A percentile compares a stretch with the other conserved stretches of the same genome.
phyloP scores from a whole-genome alignment of 2,329 filamentous ascomycete genomes.

The Aspergillus transmontanensis region DNA sequence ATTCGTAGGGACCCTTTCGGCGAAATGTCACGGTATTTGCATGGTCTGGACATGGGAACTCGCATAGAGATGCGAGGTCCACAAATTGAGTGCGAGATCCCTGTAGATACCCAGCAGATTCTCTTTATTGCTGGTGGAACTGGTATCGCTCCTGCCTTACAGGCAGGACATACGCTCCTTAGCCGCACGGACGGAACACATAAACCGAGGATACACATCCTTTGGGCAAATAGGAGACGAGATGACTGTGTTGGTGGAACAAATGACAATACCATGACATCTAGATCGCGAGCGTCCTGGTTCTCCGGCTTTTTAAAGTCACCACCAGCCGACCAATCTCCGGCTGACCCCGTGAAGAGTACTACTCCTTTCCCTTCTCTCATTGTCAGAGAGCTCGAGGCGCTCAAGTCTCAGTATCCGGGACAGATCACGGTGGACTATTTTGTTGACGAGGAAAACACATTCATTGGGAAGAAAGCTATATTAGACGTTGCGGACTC shows the following conservation, averaged over 20 bases:
- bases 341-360: background rate
- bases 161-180: conserved; percentile 67
- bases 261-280: conserved; percentile 48
- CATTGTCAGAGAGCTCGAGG: conserved; percentile 65
- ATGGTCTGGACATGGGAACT: conserved; percentile 63
- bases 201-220: conserved; percentile 63
- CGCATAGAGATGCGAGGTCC: conserved; percentile 78
- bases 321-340: background rate
- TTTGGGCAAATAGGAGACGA: conserved; percentile 77
- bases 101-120: conserved; percentile 59
- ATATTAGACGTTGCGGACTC: conserved; percentile 46
- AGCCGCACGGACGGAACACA: conserved; percentile 30
- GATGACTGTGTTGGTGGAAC: conserved; percentile 67
- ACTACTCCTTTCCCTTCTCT: conserved; percentile 19
- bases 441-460: conserved; percentile 79
- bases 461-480: conserved; percentile 60
- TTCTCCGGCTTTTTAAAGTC: conserved; percentile 32
- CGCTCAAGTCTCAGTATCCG: conserved; percentile 61
- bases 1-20: conserved; percentile 77
- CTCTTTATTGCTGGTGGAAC: conserved; percentile 91
- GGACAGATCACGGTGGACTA: conserved; percentile 67
- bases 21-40: conserved; percentile 83
- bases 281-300: conserved; percentile 27
- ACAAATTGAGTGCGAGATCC: conserved; percentile 66
- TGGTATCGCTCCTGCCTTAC: conserved; percentile 85